Base-by-base conservation (phyloP, 495 filamentous ascomycete species). In the Emericellopsis terricola region DNA sequence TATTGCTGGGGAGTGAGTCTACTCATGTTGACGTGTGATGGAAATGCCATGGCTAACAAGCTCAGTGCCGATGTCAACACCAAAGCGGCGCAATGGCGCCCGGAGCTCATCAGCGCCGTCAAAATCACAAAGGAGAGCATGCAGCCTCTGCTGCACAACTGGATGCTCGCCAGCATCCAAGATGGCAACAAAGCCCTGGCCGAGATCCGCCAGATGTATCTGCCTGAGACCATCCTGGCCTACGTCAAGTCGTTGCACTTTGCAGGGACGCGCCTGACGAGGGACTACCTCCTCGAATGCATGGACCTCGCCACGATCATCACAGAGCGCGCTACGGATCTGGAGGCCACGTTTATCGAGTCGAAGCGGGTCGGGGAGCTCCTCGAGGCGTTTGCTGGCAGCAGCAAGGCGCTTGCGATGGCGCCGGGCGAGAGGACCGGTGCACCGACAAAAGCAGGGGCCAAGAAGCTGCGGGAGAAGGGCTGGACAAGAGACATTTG, bases 191-290 rank as follows among this genome's bases (percentile, higher is more conserved):
- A 44, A 13, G 63, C 63, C 20, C 62, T 64, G 38, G 34, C 38
- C 3, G 47, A 65, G 14, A 71, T 94, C 36, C 72, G 80, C 38
- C 63, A 64, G 17, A 68, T 68, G 3, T 91, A 86, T 52, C 58
- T 94, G 19, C 85, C 86, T 15, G 81, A 89, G 55, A 60, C 78
- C 8, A 53, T 92, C 35, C 63, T 93, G 26, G 77, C 76, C n/a
- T 92, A 84, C 50, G 69, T 77, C 51, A 75, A 62, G 43, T 69
- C 74, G 14, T 53, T 91, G 30, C 73, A 85, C 46, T 75, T 71
- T 47, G 70, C 70, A 9, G 78, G 77, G 3, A 65, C 65, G 17
- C 56, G 63, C 26, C 54, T 83, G 5, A 70, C 58, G 27, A 70
- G 73, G 16, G 78, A 77, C 33, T 59, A 63, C 34, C 55, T 86